Percentiles rank a stretch among this genome's conserved stretches.
These are phyloP conservation scores for Backusella liffmaniae DNA, from an alignment of 192 early-diverging fungal species.

Conservation along the genomic window DNA sequence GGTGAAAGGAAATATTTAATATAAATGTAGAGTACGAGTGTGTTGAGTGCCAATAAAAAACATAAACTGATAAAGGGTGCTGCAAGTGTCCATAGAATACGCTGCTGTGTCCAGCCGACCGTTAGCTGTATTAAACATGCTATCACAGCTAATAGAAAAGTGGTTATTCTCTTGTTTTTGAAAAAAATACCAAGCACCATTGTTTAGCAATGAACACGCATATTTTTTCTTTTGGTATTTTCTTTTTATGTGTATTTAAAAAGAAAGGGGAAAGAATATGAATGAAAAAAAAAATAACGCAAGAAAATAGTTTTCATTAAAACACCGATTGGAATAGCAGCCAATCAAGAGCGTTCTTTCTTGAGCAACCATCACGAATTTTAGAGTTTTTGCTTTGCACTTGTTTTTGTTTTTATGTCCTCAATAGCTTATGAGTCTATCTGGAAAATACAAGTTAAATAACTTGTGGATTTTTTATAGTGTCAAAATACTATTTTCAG, in stretches of 20 bases:
- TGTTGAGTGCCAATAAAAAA: constrained; percentile 23
- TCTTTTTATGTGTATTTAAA: not conserved
- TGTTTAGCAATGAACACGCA: constrained; percentile 9
- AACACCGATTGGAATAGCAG: not conserved
- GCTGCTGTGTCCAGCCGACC: not conserved
- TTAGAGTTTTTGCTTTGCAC: no score
- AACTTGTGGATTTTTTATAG: not conserved
- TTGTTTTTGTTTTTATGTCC: not conserved
- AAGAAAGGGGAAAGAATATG: not conserved
- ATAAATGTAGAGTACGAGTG: constrained; percentile 29
- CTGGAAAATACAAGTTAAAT: not conserved
- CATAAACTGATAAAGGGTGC: constrained; percentile 14
- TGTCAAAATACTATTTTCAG: no score
- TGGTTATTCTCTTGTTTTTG: constrained; percentile 3
- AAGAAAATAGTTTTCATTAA: not conserved
- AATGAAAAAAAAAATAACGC: not conserved
- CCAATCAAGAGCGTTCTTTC: not conserved
- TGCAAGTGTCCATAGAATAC: not conserved
- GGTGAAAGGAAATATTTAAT: constrained; percentile 30
- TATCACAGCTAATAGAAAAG: not conserved
- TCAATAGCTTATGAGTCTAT: not conserved
- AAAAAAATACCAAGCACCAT: constrained; percentile 8
- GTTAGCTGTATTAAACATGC: constrained; percentile 8
- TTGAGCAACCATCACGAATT: not conserved
- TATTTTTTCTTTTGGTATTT: not conserved